Base-by-base conservation (phyloP, 208 protist genomes). In the Crithidia bombi region DNA sequence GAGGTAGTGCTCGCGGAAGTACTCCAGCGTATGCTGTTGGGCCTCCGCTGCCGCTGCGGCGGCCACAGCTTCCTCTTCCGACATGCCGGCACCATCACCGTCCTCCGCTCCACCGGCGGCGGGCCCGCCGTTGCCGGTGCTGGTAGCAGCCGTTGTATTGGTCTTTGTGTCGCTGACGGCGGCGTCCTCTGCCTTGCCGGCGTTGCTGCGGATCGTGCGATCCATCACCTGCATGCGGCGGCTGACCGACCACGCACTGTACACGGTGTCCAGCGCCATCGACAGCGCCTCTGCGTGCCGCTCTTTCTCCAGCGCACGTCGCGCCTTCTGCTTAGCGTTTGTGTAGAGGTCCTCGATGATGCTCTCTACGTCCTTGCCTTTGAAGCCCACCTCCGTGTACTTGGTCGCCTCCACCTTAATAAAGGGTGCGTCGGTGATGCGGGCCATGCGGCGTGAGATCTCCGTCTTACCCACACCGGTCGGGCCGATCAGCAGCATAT, bases 361-460 rank as follows among this genome's bases (percentile, higher is more conserved):
- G 41, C 83, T 92, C 69, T 99, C 98, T 19, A 99, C 98, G 69
- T 99, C 97, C 66, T 98, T 96, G 28, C 96, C 96, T 52, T 98
- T 97, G 78, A 98, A 98, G 28, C 93, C 93, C 0, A 97, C 93
- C 66, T 99, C 97, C 2, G 98, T 99, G 81, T 98, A 99, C 85
- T 99, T 99, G 33, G 98, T 99, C 14, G 98, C 97, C 82, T 99
- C 98, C 10, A 99, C 98, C 79, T 99, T 99, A 23, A 99, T 83
- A 72, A 99, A 99, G 3, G 98, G 98, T 0, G 97, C 96, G 54
- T 99, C 85, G 1, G 97, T 95, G 73, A 99, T 90, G 69, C 96
- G 97, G 7, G 98, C 97, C 81, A 99, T 94, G 50, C 98, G 82
- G 17, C 98, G 85, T 9, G 98, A 93, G 36, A 99, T 98, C 75